Evolutionary conservation across 2,329 filamentous ascomycete species (phyloP).

Genomic region (Ustulina deusta): DNA sequence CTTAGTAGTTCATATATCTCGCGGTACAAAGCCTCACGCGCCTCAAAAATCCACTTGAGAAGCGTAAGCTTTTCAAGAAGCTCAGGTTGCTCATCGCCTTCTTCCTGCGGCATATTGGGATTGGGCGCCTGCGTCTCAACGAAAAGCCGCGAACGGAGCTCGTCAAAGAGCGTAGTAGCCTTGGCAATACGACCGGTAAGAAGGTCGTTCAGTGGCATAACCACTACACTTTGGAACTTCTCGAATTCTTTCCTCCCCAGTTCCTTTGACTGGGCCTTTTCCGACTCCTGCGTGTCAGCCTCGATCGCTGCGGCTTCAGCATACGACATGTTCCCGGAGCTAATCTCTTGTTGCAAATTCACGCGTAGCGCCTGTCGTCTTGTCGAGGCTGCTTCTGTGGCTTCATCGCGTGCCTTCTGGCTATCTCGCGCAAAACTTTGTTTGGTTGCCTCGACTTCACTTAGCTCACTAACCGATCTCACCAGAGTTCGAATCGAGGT

Average conservation of each 20-base stretch:
- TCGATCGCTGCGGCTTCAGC: conserved; percentile 86
- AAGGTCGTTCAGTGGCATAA: conserved; percentile 85
- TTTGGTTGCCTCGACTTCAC: conserved; percentile 77
- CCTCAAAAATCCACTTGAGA: conserved; percentile 97
- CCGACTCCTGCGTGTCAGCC: conserved; percentile 76
- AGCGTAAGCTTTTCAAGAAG: conserved; percentile 93
- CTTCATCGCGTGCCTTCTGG: conserved; percentile 69
- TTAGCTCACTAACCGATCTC: conserved; percentile 77
- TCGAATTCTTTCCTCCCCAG: conserved; percentile 85
- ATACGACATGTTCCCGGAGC: conserved; percentile 81
- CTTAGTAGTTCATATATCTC: conserved; percentile 86
- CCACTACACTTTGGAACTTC: conserved; percentile 82
- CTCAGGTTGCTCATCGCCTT: conserved; percentile 95
- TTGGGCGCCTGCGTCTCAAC: conserved; percentile 75
- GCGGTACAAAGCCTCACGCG: conserved; percentile 86
- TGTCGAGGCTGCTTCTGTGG: conserved; percentile 61
- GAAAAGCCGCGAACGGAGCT: conserved; percentile 78
- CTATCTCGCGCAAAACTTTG: conserved; percentile 68
- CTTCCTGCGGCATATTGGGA: conserved; percentile 89
- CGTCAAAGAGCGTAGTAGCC: conserved; percentile 81
- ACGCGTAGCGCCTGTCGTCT: conserved; percentile 74
- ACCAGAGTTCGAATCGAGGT: conserved; percentile 79
- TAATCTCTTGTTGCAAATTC: conserved; percentile 83
- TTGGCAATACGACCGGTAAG: conserved; percentile 79
- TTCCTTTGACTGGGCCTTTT: conserved; percentile 77